Evolutionary conservation across 768 basidiomycete species (phyloP), one percentile per base, ranked within the genome.

Genomic region (Phanerochaete sordida): DNA sequence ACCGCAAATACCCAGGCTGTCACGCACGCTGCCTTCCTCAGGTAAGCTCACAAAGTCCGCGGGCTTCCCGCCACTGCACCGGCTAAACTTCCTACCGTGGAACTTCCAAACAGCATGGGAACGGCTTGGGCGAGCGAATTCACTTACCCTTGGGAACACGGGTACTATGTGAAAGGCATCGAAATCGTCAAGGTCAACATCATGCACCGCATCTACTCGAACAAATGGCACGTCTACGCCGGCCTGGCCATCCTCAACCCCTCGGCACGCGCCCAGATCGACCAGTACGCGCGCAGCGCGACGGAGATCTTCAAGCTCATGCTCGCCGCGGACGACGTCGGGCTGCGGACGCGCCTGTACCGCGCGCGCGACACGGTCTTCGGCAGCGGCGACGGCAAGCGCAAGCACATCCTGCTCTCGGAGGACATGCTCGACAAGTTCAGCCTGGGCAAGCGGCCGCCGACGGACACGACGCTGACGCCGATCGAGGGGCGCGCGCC

Each of bases 1-100:
- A 99, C 97, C 0, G 97, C 97, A 13, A 98, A 98, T 66, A 98
- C 97, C 0, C 97, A 99, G 73, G 97, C 96, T 0, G 96, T 97
- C 15, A 98, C 94, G 0, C 97, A 99, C 67, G 96, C 96, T 13
- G 97, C 97, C 0, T 98, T 98, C 78, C 79, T 99, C 21, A 93
- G 88, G 95, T 95, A 72, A 16, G 73, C 62, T 23, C 35, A 23
- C 37, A 31, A 4, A 43, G 8, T 49, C 49, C 23, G 30, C 58
- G 23, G 23, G 48, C 30, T 58, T 48, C 28, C 39, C 39, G 39
- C 9, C 12, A 48, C 37, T 43, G 35, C 46, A 24, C 13, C 37
- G 16, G 28, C 54, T 56, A 46, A 35, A 7, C 7, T 35, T 35
- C n/a, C 33, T 35, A 35, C 33, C 33, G 33, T 35, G 33, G 33